phyloP scores from a whole-genome alignment of 306 rosid genomes.

The Medicago truncatula region DNA sequence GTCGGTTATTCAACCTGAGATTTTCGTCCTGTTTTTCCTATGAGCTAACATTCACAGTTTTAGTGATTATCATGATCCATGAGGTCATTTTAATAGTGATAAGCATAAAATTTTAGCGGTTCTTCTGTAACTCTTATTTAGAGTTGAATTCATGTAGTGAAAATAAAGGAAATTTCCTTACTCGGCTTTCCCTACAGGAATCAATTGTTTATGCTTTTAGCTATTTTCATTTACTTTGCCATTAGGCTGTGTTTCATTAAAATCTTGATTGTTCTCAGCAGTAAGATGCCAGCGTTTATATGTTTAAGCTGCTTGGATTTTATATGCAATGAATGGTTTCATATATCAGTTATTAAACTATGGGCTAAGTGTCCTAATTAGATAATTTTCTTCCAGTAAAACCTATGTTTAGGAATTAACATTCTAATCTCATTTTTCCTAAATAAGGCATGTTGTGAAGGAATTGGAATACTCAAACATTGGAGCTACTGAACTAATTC shows the following conservation, averaged over 20 bases:
- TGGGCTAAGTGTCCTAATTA: slow-evolving; percentile 14
- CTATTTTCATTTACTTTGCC: slow-evolving; percentile 20
- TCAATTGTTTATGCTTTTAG: slow-evolving; percentile 24
- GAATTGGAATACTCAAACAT: slow-evolving; percentile 78
- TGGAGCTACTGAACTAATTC: slow-evolving; percentile 83
- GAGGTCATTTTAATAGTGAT: slow-evolving; percentile 7
- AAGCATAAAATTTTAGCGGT: slow-evolving; percentile 15
- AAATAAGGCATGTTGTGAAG: slow-evolving; percentile 68
- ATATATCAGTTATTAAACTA: slow-evolving; percentile 25
- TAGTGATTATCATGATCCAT: slow-evolving; percentile 24
- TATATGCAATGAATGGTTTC: slow-evolving; percentile 23
- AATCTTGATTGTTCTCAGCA: slow-evolving; percentile 28
- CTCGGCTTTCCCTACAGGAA: not conserved
- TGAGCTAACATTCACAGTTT: slow-evolving; percentile 19
- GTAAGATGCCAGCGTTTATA: slow-evolving; percentile 4
- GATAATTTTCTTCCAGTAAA: slow-evolving; percentile 31
- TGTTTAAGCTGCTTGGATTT: slow-evolving; percentile 9
- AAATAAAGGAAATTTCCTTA: slow-evolving; percentile 15
- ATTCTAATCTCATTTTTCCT: slow-evolving; percentile 8
- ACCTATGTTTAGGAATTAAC: slow-evolving; percentile 34
- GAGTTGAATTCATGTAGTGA: slow-evolving; percentile 26
- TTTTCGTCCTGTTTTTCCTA: slow-evolving; percentile 24
- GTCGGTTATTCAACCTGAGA: not conserved
- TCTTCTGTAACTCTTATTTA: slow-evolving; percentile 21
- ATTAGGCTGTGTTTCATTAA: slow-evolving; percentile 29